A percentile compares a stretch with the other conserved stretches of the same genome.
phyloP scores from a whole-genome alignment of 352 stramenopile species.

The Phytophthora citrophthora region DNA sequence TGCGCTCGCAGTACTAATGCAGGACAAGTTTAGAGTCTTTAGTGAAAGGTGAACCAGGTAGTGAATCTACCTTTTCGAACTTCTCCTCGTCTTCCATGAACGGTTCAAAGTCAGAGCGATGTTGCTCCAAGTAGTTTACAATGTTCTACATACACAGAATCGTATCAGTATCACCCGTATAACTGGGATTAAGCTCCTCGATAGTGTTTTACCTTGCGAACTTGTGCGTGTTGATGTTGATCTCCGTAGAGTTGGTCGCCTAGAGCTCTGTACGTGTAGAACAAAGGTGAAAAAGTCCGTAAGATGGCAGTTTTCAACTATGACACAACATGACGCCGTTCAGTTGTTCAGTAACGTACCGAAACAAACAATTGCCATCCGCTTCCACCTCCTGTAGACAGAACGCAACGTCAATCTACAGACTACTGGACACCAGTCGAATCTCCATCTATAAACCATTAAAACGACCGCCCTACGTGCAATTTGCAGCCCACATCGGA shows the following conservation, averaged over 20 bases:
- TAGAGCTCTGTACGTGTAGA: slow-evolving; percentile 48
- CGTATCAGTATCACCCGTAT: not conserved
- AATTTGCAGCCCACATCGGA: slow-evolving; percentile 70
- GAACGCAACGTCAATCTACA: slow-evolving; percentile 4
- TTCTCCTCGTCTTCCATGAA: slow-evolving; percentile 91
- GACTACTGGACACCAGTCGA: not conserved
- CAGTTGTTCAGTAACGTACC: slow-evolving; percentile 34
- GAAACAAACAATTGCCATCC: slow-evolving; percentile 87
- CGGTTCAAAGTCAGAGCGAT: slow-evolving; percentile 80
- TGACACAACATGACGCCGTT: not conserved
- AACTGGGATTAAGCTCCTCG: too few relatives aligned
- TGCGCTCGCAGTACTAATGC: slow-evolving; percentile 74
- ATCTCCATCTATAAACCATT: too few relatives aligned
- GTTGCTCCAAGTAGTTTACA: slow-evolving; percentile 72
- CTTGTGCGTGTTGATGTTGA: slow-evolving; percentile 65
- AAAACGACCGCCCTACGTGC: slow-evolving; percentile 18
- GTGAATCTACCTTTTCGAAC: slow-evolving; percentile 49
- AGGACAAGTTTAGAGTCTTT: not conserved
- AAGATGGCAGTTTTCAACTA: too few relatives aligned
- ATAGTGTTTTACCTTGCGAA: slow-evolving; percentile 57
- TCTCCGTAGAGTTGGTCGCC: slow-evolving; percentile 80
- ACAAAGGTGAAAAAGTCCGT: too few relatives aligned
- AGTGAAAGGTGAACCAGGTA: too few relatives aligned
- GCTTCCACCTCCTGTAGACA: slow-evolving; percentile 69
- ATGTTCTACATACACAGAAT: slow-evolving; percentile 49